Conservation (phyloP, 1,139 yeast species). For the Komagataea norvegica region DNA sequence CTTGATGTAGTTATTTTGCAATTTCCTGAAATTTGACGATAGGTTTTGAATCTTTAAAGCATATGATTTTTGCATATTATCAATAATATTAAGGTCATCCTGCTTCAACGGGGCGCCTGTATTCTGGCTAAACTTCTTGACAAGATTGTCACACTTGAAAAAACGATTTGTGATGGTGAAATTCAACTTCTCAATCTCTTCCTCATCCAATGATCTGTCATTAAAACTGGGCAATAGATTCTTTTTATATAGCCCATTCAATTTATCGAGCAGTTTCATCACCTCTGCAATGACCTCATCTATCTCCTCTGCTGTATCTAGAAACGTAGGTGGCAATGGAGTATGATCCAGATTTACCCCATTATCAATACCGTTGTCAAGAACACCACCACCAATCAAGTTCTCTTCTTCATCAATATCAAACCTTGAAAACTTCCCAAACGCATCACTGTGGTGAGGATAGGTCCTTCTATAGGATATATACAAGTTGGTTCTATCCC, state of each 20-base stretch:
- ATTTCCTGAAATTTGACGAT: slow-evolving; percentile 72
- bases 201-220: slow-evolving; percentile 67
- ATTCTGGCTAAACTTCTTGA: slow-evolving; percentile 54
- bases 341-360: slow-evolving; percentile 39
- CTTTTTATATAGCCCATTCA: slow-evolving; percentile 70
- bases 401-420: slow-evolving; percentile 57
- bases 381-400: slow-evolving; percentile 33
- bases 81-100: slow-evolving; percentile 61
- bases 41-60: slow-evolving; percentile 80
- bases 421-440: slow-evolving; percentile 29
- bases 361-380: slow-evolving; percentile 20
- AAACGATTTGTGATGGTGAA: slow-evolving; percentile 65
- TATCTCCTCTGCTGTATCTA: slow-evolving; percentile 68
- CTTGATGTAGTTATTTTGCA: slow-evolving; percentile 85
- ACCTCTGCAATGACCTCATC: slow-evolving; percentile 56
- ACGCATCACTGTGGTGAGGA: slow-evolving; percentile 41
- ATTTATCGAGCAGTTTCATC: slow-evolving; percentile 43
- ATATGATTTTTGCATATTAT: slow-evolving; percentile 76
- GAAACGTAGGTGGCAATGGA: slow-evolving; percentile 70
- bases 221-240: slow-evolving; percentile 82
- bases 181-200: slow-evolving; percentile 72
- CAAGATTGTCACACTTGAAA: slow-evolving; percentile 71
- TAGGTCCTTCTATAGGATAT: slow-evolving; percentile 69
- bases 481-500: slow-evolving; percentile 69
- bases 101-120: slow-evolving; percentile 29